Percentiles rank a stretch among this genome's conserved stretches.
Evolutionary conservation across 208 protist species (phyloP).

Genomic region (Strigomonas culicis): DNA sequence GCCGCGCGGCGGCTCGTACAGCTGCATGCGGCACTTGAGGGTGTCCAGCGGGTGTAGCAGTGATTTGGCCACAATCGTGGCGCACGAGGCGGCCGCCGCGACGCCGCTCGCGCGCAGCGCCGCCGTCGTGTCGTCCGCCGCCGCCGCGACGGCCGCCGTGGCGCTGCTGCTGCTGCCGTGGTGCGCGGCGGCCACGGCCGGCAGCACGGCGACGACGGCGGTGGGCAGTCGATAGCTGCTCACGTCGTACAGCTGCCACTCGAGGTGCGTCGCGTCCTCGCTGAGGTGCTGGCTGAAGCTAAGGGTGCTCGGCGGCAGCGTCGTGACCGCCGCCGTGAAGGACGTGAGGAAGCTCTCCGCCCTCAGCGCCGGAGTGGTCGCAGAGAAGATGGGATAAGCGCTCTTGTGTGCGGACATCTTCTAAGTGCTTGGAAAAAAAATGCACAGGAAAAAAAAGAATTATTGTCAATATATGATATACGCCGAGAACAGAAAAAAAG

Average conservation of each 20-base stretch:
- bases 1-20: slow-evolving; percentile 11
- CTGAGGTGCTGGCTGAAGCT: not conserved
- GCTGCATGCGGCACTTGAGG: slow-evolving; percentile 76
- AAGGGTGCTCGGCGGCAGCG: not conserved
- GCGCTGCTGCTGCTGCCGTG: not conserved
- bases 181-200: not conserved
- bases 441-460: slow-evolving; percentile 5
- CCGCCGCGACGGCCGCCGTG: not conserved
- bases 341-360: not conserved
- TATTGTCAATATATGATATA: slow-evolving; percentile 1
- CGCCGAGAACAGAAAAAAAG: not conserved
- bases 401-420: not conserved
- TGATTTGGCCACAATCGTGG: slow-evolving; percentile 63
- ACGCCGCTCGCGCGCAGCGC: slow-evolving; percentile 14
- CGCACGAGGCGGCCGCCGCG: slow-evolving; percentile 39
- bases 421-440: slow-evolving; percentile 6
- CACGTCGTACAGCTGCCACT: not conserved
- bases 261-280: not conserved
- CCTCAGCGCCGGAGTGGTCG: not conserved
- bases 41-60: slow-evolving; percentile 82
- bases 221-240: not conserved
- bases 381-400: not conserved
- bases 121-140: not conserved
- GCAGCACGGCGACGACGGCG: not conserved
- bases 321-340: not conserved